Base-by-base conservation (phyloP, 164 flowering plant species). In the Paratinospora sagittata region DNA sequence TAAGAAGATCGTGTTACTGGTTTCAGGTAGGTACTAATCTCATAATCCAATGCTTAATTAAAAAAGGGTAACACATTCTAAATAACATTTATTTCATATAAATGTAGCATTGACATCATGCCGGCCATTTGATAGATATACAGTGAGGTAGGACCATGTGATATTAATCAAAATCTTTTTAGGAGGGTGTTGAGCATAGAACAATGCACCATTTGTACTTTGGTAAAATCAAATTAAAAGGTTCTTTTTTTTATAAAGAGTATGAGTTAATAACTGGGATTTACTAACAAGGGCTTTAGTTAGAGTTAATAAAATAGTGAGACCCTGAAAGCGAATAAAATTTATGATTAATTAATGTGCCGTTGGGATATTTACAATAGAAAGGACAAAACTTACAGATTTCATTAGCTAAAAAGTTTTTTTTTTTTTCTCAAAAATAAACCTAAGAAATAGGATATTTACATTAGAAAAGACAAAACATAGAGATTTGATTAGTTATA, bases 341-440 rank as follows among this genome's bases (percentile, higher is more conserved):
- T 52, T 52, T 4, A 17, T 17, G 60, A n/a, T 8, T 41, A 41
- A 41, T 41, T 1, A 41, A 8, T 41, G 4, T 41, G 45, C 45
- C 45, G 13, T 41, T 41, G 7, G 60, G 60, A 52, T 52, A 52
- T 52, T 17, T 52, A 52, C 60, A 52, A 6, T 19, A 6, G 60
- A 52, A 52, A 52, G 19, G 60, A 52, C 60, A 52, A 52, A 52
- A 52, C 60, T 17, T 52, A n/a, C 60, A 52, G 60, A 52, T 52
- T 52, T 52, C 60, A 17, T 52, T 52, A 17, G 7, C 60, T 52
- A 16, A n/a, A 52, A 52, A 30, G 34, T n/a, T 17, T 14, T 19
- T 16, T 16, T 19, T n/a, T 52, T 16, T 19, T 12, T 10, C 55
- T 47, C 14, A 47, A 47, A 52, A 17, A 52, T 7, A 52, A 52